Conservation (phyloP, 495 filamentous ascomycete species). For the Penicillium desertorum region DNA sequence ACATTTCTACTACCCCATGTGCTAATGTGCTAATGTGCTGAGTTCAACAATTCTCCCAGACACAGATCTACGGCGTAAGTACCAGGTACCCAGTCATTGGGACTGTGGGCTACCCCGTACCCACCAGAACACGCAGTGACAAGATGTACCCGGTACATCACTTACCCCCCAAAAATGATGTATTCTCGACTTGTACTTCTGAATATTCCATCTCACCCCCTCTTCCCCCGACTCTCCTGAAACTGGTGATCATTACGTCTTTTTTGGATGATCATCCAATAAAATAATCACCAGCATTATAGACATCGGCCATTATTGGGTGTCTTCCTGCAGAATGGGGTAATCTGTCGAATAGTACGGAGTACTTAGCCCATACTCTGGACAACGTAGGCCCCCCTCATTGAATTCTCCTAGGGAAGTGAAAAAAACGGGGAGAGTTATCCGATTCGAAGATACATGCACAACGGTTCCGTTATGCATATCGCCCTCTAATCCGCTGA, state of each 20-base stretch:
- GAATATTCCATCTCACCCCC: not conserved
- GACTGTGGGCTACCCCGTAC: conserved; percentile 24
- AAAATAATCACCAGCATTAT: conserved; percentile 3
- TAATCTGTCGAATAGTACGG: not conserved
- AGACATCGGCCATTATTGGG: conserved; percentile 10
- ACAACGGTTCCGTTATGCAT: not conserved
- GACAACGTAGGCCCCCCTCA: not conserved
- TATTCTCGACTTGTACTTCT: not conserved
- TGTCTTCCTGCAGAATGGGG: conserved; percentile 4
- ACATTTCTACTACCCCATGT: not conserved
- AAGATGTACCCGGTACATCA: conserved; percentile 20
- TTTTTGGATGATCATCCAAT: conserved; percentile 7
- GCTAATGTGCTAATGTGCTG: not conserved
- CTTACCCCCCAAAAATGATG: conserved; percentile 6
- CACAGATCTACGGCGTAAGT: conserved; percentile 17
- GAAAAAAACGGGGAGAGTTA: not conserved
- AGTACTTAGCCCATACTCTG: not conserved
- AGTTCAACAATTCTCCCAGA: conserved; percentile 7
- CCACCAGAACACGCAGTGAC: conserved; percentile 24
- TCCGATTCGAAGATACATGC: conserved; percentile 1
- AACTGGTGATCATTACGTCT: conserved; percentile 10
- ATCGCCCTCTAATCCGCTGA: not conserved
- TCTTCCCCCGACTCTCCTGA: conserved; percentile 7
- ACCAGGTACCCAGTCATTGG: conserved; percentile 14
- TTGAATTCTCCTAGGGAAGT: not conserved